Percentiles rank a stretch among this genome's conserved stretches.
Evolutionary conservation across 164 flowering plant genomes (phyloP).

Genomic region (Dillenia suffruticosa): DNA sequence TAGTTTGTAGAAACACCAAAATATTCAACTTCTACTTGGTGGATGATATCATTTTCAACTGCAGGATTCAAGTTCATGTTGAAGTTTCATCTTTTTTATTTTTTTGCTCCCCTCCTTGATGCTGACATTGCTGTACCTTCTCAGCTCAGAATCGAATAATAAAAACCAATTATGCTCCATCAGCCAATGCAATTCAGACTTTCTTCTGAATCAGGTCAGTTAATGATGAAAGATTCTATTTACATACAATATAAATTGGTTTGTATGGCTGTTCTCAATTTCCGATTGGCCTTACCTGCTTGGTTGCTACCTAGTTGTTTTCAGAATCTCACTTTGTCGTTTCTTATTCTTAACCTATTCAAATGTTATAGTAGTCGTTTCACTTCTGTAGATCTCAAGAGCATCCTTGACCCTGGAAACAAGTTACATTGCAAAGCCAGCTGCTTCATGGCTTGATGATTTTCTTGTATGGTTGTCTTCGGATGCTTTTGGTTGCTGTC

Average conservation of each 20-base stretch:
- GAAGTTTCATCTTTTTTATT: constrained; percentile 3
- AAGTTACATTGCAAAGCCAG: constrained; percentile 96
- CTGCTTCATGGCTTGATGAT: constrained; percentile 99
- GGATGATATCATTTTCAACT: no score
- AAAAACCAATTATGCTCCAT: constrained; percentile 95
- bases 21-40: no score
- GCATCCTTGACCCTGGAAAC: constrained; percentile 73
- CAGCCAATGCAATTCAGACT: constrained; percentile 84
- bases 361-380: neutral
- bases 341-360: neutral
- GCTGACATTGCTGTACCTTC: constrained; percentile 11
- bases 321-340: neutral
- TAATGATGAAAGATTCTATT: neutral
- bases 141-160: constrained; percentile 80
- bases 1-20: no score
- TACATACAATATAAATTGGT: neutral
- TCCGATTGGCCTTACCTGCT: no score
- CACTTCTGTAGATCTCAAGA: constrained; percentile 61
- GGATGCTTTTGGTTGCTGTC: constrained; percentile 98
- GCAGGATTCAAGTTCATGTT: no score
- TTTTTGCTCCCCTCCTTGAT: neutral
- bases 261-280: no score
- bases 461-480: constrained; percentile 98
- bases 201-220: constrained; percentile 89
- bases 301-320: no score